phyloP scores from a whole-genome alignment of 768 basidiomycete species.

The Inosperma sp. region DNA sequence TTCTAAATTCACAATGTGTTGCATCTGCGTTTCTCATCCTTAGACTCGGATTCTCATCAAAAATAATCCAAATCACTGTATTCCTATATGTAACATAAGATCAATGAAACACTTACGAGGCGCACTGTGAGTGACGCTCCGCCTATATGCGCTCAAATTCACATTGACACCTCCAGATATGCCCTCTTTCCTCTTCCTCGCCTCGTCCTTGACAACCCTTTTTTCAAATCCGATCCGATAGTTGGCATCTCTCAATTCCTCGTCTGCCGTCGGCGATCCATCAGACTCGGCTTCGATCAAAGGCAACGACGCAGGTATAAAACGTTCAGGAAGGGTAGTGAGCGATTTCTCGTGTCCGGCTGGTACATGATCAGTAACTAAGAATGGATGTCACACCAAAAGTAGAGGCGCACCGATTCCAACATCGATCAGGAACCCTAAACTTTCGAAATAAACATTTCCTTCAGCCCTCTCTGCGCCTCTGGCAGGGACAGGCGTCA shows the following conservation, averaged over 20 bases:
- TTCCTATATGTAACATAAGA: too few relatives aligned
- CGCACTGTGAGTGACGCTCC: slow-evolving; percentile 27
- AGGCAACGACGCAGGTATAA: slow-evolving; percentile 11
- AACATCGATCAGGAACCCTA: slow-evolving; percentile 20
- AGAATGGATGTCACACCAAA: background rate
- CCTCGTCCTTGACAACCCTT: slow-evolving; percentile 11
- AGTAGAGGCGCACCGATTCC: slow-evolving; percentile 1
- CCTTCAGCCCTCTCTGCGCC: slow-evolving; percentile 19
- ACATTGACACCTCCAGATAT: background rate
- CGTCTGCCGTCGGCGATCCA: background rate
- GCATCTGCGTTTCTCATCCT: too few relatives aligned
- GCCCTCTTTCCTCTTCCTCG: background rate
- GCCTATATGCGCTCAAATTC: slow-evolving; percentile 14
- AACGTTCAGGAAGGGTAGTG: slow-evolving; percentile 31
- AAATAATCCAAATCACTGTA: too few relatives aligned
- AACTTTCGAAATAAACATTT: slow-evolving; percentile 28
- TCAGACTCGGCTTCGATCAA: background rate
- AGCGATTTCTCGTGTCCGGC: slow-evolving; percentile 47
- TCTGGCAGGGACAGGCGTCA: slow-evolving; percentile 30
- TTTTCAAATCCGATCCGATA: slow-evolving; percentile 65
- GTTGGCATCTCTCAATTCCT: slow-evolving; percentile 37
- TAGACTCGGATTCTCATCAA: too few relatives aligned
- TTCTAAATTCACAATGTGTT: too few relatives aligned
- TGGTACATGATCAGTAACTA: slow-evolving; percentile 58
- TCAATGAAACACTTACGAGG: slow-evolving; percentile 26